Percentiles rank a stretch among this genome's conserved stretches.
These are phyloP conservation scores for Melampsora americana DNA, from an alignment of 1,284 basidiomycete species.

Conservation along the genomic window DNA sequence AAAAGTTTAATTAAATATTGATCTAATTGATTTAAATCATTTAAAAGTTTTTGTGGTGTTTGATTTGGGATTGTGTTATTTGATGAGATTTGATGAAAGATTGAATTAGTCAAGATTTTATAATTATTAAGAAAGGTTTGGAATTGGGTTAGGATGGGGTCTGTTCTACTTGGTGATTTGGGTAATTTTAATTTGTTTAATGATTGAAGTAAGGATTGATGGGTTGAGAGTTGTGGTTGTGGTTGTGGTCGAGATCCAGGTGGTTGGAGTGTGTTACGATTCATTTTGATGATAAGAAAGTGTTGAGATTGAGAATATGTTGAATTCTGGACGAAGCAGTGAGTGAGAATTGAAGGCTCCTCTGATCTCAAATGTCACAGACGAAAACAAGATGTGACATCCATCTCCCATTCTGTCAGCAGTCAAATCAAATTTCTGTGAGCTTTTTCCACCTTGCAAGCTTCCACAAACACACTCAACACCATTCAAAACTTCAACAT, in stretches of 20 bases:
- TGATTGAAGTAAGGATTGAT: background rate
- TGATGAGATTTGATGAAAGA: constrained; percentile 29
- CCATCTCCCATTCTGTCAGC: no score
- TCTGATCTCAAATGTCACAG: background rate
- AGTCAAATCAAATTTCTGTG: no score
- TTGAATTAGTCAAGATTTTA: constrained; percentile 20
- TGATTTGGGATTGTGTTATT: background rate
- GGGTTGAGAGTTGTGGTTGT: no score
- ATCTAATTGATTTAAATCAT: constrained; percentile 12
- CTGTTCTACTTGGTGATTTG: constrained; percentile 5
- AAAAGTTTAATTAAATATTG: constrained; percentile 23
- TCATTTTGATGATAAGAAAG: background rate
- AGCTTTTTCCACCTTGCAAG: background rate
- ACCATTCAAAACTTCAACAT: background rate
- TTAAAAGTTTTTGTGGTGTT: constrained; percentile 5
- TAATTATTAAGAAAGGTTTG: constrained; percentile 22
- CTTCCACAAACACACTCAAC: background rate
- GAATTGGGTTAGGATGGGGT: constrained; percentile 28
- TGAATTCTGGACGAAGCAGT: no score
- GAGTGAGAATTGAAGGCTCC: no score
- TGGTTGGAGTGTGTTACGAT: background rate
- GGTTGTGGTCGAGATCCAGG: background rate
- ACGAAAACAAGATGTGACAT: no score
- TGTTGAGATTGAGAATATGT: no score
- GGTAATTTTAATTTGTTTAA: background rate